Conservation (phyloP, 495 filamentous ascomycete genomes). For the Aspergillus incahuasiensis region DNA sequence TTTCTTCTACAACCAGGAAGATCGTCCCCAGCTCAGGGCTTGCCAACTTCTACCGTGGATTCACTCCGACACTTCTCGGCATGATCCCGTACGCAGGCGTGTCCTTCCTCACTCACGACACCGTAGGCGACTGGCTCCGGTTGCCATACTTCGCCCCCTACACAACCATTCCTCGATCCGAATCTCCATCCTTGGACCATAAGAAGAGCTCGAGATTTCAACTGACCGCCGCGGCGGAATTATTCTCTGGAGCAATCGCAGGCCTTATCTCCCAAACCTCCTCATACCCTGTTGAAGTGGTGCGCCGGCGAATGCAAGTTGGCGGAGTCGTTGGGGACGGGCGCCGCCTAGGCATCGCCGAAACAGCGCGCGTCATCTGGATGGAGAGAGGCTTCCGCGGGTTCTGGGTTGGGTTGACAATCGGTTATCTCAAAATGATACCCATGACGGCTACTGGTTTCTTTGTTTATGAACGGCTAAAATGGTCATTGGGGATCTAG, state of each 20-base stretch:
- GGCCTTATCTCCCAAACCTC: conserved; percentile 85
- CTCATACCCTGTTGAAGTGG: conserved; percentile 89
- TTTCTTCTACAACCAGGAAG: conserved; percentile 35
- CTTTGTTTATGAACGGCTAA: conserved; percentile 77
- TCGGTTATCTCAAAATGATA: conserved; percentile 91
- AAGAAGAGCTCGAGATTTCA: conserved; percentile 27
- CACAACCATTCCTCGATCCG: conserved; percentile 54
- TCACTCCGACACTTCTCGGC: conserved; percentile 79
- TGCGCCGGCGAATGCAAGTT: conserved; percentile 91
- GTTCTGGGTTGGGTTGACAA: conserved; percentile 89
- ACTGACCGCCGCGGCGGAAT: conserved; percentile 70
- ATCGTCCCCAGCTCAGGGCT: conserved; percentile 61
- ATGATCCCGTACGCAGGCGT: conserved; percentile 97
- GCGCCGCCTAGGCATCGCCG: conserved; percentile 66
- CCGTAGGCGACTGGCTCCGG: conserved; percentile 74
- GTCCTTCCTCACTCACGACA: conserved; percentile 96
- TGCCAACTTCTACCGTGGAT: conserved; percentile 91
- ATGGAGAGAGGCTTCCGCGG: conserved; percentile 71
- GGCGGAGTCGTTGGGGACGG: conserved; percentile 91
- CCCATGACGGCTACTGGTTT: conserved; percentile 82
- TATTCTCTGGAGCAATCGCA: conserved; percentile 76
- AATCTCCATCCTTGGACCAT: conserved; percentile 11
- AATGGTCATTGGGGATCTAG: conserved; percentile 63
- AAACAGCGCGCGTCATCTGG: conserved; percentile 72
- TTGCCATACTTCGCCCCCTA: conserved; percentile 57